Evolutionary conservation across 352 stramenopile genomes (phyloP).

Genomic region (Peronospora destructor): DNA sequence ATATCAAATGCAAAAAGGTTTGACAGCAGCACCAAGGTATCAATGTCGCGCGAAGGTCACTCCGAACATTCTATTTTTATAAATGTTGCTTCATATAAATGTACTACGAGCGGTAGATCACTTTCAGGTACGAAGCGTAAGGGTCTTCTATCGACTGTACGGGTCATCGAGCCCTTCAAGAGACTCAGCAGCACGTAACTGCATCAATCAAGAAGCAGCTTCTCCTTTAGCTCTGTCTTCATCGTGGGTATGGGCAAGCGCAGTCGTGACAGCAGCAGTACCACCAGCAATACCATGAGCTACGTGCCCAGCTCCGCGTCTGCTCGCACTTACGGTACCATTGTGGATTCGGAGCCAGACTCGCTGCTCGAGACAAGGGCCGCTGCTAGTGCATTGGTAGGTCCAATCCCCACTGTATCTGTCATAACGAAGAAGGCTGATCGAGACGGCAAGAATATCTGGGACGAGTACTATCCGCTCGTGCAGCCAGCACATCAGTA

Average conservation of each 20-base stretch:
- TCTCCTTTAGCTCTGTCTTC: constrained; percentile 2
- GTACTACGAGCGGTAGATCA: not conserved
- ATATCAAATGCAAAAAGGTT: too few species aligned
- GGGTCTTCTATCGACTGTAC: constrained; percentile 5
- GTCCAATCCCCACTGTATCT: constrained; percentile 14
- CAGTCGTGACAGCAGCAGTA: constrained; percentile 25
- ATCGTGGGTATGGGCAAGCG: constrained; percentile 32
- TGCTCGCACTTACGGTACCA: constrained; percentile 32
- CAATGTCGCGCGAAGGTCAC: constrained; percentile 1
- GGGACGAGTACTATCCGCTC: constrained; percentile 86
- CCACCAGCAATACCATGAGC: constrained; percentile 26
- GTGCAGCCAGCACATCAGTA: constrained; percentile 79
- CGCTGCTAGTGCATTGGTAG: constrained; percentile 22
- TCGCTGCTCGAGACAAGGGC: constrained; percentile 7
- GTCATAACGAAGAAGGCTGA: constrained; percentile 19
- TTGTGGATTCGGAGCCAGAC: constrained; percentile 28
- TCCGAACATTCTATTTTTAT: not conserved
- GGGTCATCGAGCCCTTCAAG: constrained; percentile 5
- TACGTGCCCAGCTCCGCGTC: constrained; percentile 11
- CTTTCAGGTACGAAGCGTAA: constrained; percentile 17
- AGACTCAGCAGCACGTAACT: constrained; percentile 1
- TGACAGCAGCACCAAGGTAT: too few species aligned
- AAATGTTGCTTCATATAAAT: constrained; percentile 2
- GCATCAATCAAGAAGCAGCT: constrained; percentile 10
- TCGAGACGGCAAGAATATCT: constrained; percentile 54